phyloP scores from a whole-genome alignment of 768 basidiomycete genomes.

The Neoboletus brunneissimus region DNA sequence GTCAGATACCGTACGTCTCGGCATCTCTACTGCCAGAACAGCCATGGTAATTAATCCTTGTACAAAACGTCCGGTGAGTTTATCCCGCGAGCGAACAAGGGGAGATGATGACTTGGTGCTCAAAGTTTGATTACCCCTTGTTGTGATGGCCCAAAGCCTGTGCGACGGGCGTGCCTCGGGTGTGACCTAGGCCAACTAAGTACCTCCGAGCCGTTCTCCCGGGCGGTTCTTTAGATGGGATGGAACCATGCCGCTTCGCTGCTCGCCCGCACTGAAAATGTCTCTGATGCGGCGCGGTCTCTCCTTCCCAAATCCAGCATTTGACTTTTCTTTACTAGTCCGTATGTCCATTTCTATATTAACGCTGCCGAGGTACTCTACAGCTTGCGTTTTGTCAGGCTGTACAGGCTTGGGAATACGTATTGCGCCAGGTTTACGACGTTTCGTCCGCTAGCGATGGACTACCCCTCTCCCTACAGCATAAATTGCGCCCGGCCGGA shows the following conservation, averaged over 20 bases:
- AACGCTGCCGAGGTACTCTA: conserved; percentile 26
- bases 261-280: conserved; percentile 13
- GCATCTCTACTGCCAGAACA: not conserved
- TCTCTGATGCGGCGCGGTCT: conserved; percentile 24
- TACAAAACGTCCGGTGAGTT: not conserved
- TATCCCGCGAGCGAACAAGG: conserved; percentile 23
- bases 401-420: conserved; percentile 36
- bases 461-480: conserved; percentile 19
- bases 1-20: conserved; percentile 15
- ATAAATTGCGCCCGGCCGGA: conserved; percentile 30
- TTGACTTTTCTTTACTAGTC: conserved; percentile 24
- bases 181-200: conserved; percentile 3
- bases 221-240: conserved; percentile 7
- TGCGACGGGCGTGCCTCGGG: conserved; percentile 9
- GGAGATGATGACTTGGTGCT: not conserved
- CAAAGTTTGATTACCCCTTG: conserved; percentile 26
- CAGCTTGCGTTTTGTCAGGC: conserved; percentile 25
- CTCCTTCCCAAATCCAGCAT: conserved; percentile 28
- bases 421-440: conserved; percentile 31
- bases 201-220: conserved; percentile 8
- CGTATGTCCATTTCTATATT: conserved; percentile 28
- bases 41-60: conserved; percentile 11
- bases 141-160: conserved; percentile 1
- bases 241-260: conserved; percentile 16
- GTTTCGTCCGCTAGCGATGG: conserved; percentile 25